phyloP scores from a whole-genome alignment of 768 basidiomycete species.

The Mycena crocata region DNA sequence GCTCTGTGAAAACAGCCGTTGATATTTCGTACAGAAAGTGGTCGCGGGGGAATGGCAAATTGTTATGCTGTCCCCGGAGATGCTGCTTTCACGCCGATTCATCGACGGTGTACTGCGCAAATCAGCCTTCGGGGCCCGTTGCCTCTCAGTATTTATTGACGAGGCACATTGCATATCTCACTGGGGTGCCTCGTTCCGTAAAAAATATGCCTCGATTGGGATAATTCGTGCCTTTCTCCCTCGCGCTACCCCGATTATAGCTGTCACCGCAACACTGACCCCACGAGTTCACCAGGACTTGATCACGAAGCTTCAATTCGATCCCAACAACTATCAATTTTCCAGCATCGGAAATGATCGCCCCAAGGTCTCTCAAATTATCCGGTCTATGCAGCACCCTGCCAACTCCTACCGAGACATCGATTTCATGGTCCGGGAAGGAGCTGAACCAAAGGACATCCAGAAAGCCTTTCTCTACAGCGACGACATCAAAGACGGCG shows the following conservation, averaged over 20 bases:
- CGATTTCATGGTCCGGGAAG: conserved; percentile 45
- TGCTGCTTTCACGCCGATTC: conserved; percentile 43
- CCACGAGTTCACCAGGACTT: not conserved
- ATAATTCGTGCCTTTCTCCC: conserved; percentile 5
- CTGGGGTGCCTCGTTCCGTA: conserved; percentile 41
- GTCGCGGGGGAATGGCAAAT: conserved; percentile 41
- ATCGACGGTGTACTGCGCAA: conserved; percentile 40
- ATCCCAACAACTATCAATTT: not conserved
- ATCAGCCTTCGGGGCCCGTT: conserved; percentile 27
- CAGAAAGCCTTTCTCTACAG: conserved; percentile 4
- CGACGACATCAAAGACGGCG: conserved; percentile 19
- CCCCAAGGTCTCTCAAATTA: conserved; percentile 46
- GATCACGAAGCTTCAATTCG: conserved; percentile 19
- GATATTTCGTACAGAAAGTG: too few relatives aligned
- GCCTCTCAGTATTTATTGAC: conserved; percentile 46
- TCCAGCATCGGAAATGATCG: conserved; percentile 40
- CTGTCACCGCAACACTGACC: not conserved
- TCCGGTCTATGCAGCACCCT: conserved; percentile 47
- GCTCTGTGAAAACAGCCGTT: too few relatives aligned
- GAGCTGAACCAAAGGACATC: not conserved
- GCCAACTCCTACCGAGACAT: conserved; percentile 48
- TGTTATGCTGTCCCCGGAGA: conserved; percentile 49
- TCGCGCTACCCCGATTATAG: not conserved
- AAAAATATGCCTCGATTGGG: conserved; percentile 7
- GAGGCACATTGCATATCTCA: conserved; percentile 52